A percentile compares a stretch with the other conserved stretches of the same genome.
Conservation (phyloP, 2,329 filamentous ascomycete species). For the Fusarium secorum region DNA sequence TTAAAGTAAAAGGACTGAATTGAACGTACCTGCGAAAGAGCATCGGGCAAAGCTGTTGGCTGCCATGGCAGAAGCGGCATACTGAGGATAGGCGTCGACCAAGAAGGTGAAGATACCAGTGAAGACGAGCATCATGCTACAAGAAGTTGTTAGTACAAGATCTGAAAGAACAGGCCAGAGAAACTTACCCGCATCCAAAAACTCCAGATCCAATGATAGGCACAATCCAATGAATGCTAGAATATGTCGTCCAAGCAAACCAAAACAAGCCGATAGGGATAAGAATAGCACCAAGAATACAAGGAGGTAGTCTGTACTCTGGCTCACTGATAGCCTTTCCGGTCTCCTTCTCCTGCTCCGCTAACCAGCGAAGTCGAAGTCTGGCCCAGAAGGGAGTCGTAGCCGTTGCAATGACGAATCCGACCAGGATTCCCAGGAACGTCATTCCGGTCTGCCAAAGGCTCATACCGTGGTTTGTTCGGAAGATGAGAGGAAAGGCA, state of each 20-base stretch:
- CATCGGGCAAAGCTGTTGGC: slow-evolving; percentile 34
- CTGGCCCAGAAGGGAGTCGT: slow-evolving; percentile 24
- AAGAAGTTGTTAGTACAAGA: fast-evolving
- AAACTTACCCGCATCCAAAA: slow-evolving; percentile 32
- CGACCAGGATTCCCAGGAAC: slow-evolving; percentile 22
- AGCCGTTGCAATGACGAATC: neutral
- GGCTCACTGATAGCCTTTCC: slow-evolving; percentile 19
- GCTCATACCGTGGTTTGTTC: slow-evolving; percentile 73
- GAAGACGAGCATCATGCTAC: slow-evolving; percentile 16
- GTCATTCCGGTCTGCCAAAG: slow-evolving; percentile 61
- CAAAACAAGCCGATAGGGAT: slow-evolving; percentile 28
- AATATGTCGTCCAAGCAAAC: slow-evolving; percentile 30
- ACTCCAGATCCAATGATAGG: slow-evolving; percentile 25
- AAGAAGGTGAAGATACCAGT: slow-evolving; percentile 32
- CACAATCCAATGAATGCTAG: slow-evolving; percentile 24
- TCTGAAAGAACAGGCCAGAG: fast-evolving
- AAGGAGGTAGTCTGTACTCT: slow-evolving; percentile 16
- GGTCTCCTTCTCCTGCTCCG: slow-evolving; percentile 4
- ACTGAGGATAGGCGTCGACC: slow-evolving; percentile 32
- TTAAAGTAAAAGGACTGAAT: fast-evolving
- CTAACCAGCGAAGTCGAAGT: slow-evolving; percentile 4
- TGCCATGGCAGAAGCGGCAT: slow-evolving; percentile 35
- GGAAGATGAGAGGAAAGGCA: slow-evolving; percentile 81
- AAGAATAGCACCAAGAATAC: slow-evolving; percentile 17
- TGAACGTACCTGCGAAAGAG: slow-evolving; percentile 20